phyloP scores from a whole-genome alignment of 352 stramenopile genomes.

The Globisporangium paroecandrum region DNA sequence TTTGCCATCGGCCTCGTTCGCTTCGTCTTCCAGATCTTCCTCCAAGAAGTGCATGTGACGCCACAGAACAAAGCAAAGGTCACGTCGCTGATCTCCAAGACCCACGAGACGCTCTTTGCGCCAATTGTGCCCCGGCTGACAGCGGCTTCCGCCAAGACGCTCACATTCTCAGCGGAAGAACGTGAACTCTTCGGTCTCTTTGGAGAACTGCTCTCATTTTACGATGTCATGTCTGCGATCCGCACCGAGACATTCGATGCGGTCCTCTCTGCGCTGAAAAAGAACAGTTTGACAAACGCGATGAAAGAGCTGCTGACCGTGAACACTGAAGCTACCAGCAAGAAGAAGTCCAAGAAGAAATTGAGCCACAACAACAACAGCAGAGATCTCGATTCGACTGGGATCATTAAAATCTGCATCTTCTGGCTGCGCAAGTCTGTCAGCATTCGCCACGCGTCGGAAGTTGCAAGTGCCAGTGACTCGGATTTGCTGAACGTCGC shows the following conservation, averaged over 20 bases:
- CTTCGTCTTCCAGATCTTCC: slow-evolving; percentile 70
- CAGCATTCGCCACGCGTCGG: slow-evolving; percentile 18
- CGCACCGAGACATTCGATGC: slow-evolving; percentile 43
- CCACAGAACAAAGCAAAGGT: slow-evolving; percentile 71
- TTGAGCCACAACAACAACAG: background rate
- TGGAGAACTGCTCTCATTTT: slow-evolving; percentile 72
- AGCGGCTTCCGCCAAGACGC: background rate
- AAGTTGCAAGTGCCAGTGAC: slow-evolving; percentile 11
- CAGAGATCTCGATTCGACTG: slow-evolving; percentile 32
- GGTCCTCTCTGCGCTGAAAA: slow-evolving; percentile 41
- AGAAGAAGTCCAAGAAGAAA: slow-evolving; percentile 7
- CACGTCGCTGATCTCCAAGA: slow-evolving; percentile 39
- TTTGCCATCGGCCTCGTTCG: slow-evolving; percentile 50
- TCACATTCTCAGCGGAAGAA: slow-evolving; percentile 38
- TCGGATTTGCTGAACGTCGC: slow-evolving; percentile 29
- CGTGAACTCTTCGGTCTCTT: slow-evolving; percentile 70
- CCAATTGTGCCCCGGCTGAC: slow-evolving; percentile 25
- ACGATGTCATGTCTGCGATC: slow-evolving; percentile 41
- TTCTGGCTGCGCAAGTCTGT: slow-evolving; percentile 44
- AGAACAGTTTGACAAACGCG: slow-evolving; percentile 26
- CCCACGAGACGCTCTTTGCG: slow-evolving; percentile 49
- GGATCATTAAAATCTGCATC: slow-evolving; percentile 78
- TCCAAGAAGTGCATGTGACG: slow-evolving; percentile 80
- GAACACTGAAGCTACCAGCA: slow-evolving; percentile 11
- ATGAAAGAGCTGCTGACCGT: slow-evolving; percentile 41